Base-by-base conservation (phyloP, 2,329 filamentous ascomycete species). In the Epicoccum sorghinum region DNA sequence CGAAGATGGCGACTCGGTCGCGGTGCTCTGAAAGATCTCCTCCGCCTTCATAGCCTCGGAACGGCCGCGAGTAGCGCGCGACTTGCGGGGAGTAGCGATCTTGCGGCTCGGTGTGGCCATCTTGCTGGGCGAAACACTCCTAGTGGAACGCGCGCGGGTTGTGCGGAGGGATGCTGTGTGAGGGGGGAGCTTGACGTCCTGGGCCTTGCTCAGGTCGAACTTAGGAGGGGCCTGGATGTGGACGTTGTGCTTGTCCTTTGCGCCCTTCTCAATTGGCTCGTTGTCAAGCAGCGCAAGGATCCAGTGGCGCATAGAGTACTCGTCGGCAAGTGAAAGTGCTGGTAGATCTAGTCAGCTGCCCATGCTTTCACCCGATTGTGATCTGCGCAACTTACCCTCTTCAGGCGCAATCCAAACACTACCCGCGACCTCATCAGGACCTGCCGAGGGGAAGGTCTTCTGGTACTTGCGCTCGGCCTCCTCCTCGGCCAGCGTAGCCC, bases 381-480 rank as follows among this genome's bases (percentile, higher is more conserved):
- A 23, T 27, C 30, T 33, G 27, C 7, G 25, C 36, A 27, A 69
- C 69, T 54, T 79, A 89, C 86, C 86, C 72, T 85, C 79, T 61
- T 88, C 82, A 5, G 93, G 92, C 41, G 91, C 86, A 45, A 98
- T 93, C 95, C 95, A 99, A 47, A 99, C 86, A 75, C 97, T 99
- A 40, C 95, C 95, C 24, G 95, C 95, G 27, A 95, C 92, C 80
- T 98, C 95, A 71, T 98, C 93, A 52, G 83, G 83, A 66, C 92
- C 96, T 8, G 93, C 96, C 27, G 89, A 89, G 30, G 85, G 77
- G 25, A 95, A 86, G 6, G 84, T 85, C 79, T 96, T 97, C 77
- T 99, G 88, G 77, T 91, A 93, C 67, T 83, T 86, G 71, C 90
- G 88, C 79, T 96, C 90, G 2, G 79, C 77, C 65, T 90, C 86